Evolutionary conservation across 176 grass and related monocot genomes (phyloP), one percentile per base, ranked within the genome.

Genomic region (Oryza rufipogon): DNA sequence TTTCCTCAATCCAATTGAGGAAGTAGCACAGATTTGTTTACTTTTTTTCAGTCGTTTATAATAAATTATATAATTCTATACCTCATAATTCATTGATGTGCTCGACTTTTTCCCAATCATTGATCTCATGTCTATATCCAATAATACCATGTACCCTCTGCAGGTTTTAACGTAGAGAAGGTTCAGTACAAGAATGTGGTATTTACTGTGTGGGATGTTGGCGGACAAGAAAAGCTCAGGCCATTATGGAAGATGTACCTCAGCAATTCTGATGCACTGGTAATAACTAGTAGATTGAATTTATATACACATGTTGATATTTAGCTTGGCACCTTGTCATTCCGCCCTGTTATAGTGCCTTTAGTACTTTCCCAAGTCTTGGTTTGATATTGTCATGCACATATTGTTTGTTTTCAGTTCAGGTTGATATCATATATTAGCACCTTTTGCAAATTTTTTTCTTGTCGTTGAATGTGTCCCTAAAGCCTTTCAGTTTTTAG

Each of bases 191-290:
- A 97, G 79, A 97, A 97, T 88, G 92, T 97, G 14, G 88, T 76
- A 30, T 97, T 97, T 84, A 97, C 95, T 12, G 92, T 94, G 79
- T 94, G 95, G 95, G 95, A 97, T 92, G 90, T 92, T 74, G 95
- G 95, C 7, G 95, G 95, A 19, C 95, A 97, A 89, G 92, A 97
- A 91, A 97, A 97, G 80, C 85, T 97, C 42, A 94, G 95, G 45
- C 80, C 86, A 52, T 84, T 97, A 61, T 94, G 95, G 92, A 97
- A 87, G 74, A 94, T 94, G 87, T 97, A 97, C 69, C 93, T 94
- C 80, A 91, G 83, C 82, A 97, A 94, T 85, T 94, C 92, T 33
- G 95, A 97, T 87, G 95, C 89, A 80, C 88, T 97, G 86, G 95
- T 97, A 94, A 86, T 82, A 49, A 80, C 4, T 48, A 19, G 46